Evolutionary conservation across 2,329 filamentous ascomycete species (phyloP).

Genomic region (Rutstroemia sydowiana): DNA sequence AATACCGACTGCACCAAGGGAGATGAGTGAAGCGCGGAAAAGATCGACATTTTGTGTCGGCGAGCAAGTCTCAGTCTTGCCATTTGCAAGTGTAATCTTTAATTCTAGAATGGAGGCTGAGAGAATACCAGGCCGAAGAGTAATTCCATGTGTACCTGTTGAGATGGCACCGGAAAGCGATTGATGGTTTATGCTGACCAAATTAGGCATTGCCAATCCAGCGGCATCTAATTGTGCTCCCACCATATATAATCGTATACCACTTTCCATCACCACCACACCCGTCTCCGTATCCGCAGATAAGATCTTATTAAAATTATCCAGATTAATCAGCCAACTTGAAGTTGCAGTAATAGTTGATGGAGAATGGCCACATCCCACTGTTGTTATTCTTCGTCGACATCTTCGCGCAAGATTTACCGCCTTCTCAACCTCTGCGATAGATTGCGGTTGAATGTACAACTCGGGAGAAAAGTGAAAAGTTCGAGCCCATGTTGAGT

Average conservation of each 20-base stretch:
- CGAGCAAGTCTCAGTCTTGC: slow-evolving; percentile 63
- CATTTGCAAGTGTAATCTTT: slow-evolving; percentile 75
- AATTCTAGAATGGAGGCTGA: slow-evolving; percentile 70
- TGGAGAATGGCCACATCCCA: slow-evolving; percentile 89
- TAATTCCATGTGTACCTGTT: slow-evolving; percentile 90
- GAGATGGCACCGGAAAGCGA: slow-evolving; percentile 87
- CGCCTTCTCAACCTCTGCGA: slow-evolving; percentile 76
- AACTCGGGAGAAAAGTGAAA: slow-evolving; percentile 86
- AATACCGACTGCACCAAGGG: slow-evolving; percentile 85
- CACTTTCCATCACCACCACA: slow-evolving; percentile 73
- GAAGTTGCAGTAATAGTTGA: slow-evolving; percentile 88
- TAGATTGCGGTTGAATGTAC: slow-evolving; percentile 75
- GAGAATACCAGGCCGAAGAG: slow-evolving; percentile 73
- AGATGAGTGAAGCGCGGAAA: slow-evolving; percentile 81
- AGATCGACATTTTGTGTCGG: slow-evolving; percentile 63
- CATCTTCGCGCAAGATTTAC: slow-evolving; percentile 74
- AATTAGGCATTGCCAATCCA: slow-evolving; percentile 80
- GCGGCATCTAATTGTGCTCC: slow-evolving; percentile 65
- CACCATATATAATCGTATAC: slow-evolving; percentile 72
- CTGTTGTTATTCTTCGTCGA: slow-evolving; percentile 72
- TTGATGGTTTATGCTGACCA: slow-evolving; percentile 93
- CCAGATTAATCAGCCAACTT: slow-evolving; percentile 90
- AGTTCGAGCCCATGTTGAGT: slow-evolving; percentile 92
- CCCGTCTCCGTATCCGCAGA: slow-evolving; percentile 59
- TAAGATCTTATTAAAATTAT: slow-evolving; percentile 69